Base-by-base conservation (phyloP, 2,329 filamentous ascomycete species). In the Tolypocladium ophioglossoides region DNA sequence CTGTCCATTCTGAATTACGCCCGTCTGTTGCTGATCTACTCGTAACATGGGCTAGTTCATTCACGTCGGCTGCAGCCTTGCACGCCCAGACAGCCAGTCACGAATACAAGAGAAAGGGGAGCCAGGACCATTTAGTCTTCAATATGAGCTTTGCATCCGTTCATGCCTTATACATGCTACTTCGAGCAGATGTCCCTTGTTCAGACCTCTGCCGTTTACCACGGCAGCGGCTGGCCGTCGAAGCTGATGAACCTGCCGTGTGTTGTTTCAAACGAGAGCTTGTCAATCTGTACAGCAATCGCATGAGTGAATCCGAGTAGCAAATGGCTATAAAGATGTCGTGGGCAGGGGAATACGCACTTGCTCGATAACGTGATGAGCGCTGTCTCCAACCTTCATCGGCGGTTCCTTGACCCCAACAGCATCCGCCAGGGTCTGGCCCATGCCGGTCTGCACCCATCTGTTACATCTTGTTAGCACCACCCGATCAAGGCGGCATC, bases 401-500 rank as follows among this genome's bases (percentile, higher is more conserved):
- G 54, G 54, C 14, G 56, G 56, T 52, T 59, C 53, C 32, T 48
- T 14, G 12, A 54, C 49, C 11, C 57, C 59, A 6, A 58, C 37
- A 1, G 40, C 40, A 18, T 58, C 56, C 6, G 53, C 57, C 6
- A 55, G 22, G 9, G 11, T 5, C 38, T 59, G 54, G 3, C 55
- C 58, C 55, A 61, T 57, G 4, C 24, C 52, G 3, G 59, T 59
- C 30, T 39, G 48, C 27, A 56, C 56, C 55, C 58, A 61, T 47
- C 57, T 59, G 27, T 37, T 16, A 32, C 22, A 32, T 46, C 22
- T 24, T 54, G 10, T 32, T 37, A 18, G 57, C 32, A 39, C 11
- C 41, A 3, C 12, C 38, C 12, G 22, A 38, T n/a, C 32, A 3
- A 4, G 32, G 32, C 32, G 5, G 32, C 12, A 12, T 34, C 32